Percentiles rank a stretch among this genome's conserved stretches.
Conservation (phyloP, 768 basidiomycete species). For the Suillus fuscotomentosus region DNA sequence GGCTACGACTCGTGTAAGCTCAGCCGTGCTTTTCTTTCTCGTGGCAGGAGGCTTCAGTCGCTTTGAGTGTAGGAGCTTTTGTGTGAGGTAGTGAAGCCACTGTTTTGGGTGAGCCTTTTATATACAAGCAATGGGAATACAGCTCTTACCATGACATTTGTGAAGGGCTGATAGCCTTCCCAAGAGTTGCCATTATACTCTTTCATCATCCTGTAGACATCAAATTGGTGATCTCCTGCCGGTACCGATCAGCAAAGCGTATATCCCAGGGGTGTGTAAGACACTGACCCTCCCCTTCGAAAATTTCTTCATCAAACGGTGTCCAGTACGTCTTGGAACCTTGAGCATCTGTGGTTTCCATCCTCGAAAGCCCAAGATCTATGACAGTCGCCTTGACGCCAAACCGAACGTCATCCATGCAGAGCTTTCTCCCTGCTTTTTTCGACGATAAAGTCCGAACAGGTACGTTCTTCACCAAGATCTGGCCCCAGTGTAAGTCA, state of each 20-base stretch:
- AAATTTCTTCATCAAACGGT: slow-evolving; percentile 83
- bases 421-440: slow-evolving; percentile 31
- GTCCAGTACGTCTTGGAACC: slow-evolving; percentile 65
- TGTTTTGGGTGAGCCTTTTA: slow-evolving; percentile 30
- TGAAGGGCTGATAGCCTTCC: slow-evolving; percentile 76
- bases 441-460: slow-evolving; percentile 32
- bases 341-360: slow-evolving; percentile 55
- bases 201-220: slow-evolving; percentile 89
- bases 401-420: slow-evolving; percentile 65
- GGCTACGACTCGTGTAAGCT: slow-evolving; percentile 13
- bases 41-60: slow-evolving; percentile 54
- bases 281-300: slow-evolving; percentile 80
- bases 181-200: slow-evolving; percentile 59
- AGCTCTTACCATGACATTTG: slow-evolving; percentile 82
- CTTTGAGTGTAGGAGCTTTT: slow-evolving; percentile 71
- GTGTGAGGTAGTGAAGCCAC: slow-evolving; percentile 89
- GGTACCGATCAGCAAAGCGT: slow-evolving; percentile 11
- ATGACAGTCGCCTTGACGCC: slow-evolving; percentile 85
- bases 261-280: background rate
- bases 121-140: slow-evolving; percentile 4
- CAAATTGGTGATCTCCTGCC: slow-evolving; percentile 89
- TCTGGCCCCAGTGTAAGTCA: slow-evolving; percentile 98
- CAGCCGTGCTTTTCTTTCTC: slow-evolving; percentile 35
- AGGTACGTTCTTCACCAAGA: slow-evolving; percentile 68
- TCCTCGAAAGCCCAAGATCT: slow-evolving; percentile 90